Conservation (phyloP, 495 filamentous ascomycete genomes). For the Penicillium goetzii region DNA sequence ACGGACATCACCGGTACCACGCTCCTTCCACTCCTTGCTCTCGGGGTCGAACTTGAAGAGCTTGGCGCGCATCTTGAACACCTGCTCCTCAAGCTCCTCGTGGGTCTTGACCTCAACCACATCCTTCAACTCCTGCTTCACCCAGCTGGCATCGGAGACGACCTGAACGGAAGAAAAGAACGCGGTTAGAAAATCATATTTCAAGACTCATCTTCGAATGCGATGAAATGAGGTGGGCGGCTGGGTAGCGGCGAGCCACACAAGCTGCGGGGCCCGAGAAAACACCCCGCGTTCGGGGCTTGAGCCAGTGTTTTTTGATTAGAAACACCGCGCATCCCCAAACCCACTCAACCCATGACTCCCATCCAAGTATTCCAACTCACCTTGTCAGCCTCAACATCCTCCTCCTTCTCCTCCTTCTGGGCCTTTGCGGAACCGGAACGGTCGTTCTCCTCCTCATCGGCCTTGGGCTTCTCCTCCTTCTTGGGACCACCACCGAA, state of each 20-base stretch:
- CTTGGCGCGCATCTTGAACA: conserved; percentile 99
- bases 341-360: neutral
- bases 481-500: conserved; percentile 90
- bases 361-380: conserved; percentile 19
- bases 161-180: neutral
- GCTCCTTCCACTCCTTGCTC: conserved; percentile 96
- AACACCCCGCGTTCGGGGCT: conserved; percentile 16
- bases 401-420: conserved; percentile 54
- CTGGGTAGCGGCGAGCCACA: conserved; percentile 10
- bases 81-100: conserved; percentile 96
- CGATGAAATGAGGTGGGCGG: neutral
- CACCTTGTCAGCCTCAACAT: conserved; percentile 37
- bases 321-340: neutral
- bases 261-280: conserved; percentile 10
- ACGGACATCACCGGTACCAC: conserved; percentile 94
- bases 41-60: conserved; percentile 97
- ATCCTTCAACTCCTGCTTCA: conserved; percentile 66
- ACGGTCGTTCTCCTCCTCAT: conserved; percentile 75
- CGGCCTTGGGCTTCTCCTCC: conserved; percentile 76
- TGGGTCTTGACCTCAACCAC: conserved; percentile 97
- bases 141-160: conserved; percentile 8
- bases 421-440: conserved; percentile 86
- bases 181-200: neutral
- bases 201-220: neutral
- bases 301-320: conserved; percentile 1